A percentile compares a stretch with the other conserved stretches of the same genome.
Conservation (phyloP, 306 rosid genomes). For the Prosopis cineraria region DNA sequence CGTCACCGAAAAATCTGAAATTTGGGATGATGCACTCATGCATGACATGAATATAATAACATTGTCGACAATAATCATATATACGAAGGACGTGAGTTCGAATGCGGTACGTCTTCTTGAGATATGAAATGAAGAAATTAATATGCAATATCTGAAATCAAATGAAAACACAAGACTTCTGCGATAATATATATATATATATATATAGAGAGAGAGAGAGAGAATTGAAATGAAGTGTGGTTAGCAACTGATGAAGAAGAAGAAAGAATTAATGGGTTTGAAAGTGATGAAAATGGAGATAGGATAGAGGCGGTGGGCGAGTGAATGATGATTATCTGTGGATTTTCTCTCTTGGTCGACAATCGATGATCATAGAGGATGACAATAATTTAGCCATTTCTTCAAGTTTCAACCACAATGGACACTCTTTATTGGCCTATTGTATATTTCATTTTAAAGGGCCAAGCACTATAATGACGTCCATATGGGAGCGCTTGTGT, state of each 20-base stretch:
- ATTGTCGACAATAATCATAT: background rate
- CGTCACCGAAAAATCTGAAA: background rate
- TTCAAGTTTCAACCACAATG: background rate
- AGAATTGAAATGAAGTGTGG: background rate
- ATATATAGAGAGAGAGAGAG: no score
- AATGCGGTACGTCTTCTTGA: background rate
- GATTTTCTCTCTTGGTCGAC: background rate
- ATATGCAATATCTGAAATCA: background rate
- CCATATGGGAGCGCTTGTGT: no score
- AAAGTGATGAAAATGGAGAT: background rate
- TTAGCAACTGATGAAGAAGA: background rate
- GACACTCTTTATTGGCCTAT: background rate
- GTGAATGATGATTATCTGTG: background rate
- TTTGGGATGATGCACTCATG: background rate
- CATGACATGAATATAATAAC: background rate
- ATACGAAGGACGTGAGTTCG: background rate
- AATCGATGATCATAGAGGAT: no score
- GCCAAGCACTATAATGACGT: no score
- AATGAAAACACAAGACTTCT: constrained; percentile 2
- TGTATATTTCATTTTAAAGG: no score
- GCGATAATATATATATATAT: no score
- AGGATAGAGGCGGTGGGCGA: no score
- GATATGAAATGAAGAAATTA: background rate
- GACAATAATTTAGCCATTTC: background rate
- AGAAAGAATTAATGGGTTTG: background rate